These are phyloP conservation scores for Panaeolus cyanescens DNA, from an alignment of 768 basidiomycete genomes.

Conservation along the genomic window DNA sequence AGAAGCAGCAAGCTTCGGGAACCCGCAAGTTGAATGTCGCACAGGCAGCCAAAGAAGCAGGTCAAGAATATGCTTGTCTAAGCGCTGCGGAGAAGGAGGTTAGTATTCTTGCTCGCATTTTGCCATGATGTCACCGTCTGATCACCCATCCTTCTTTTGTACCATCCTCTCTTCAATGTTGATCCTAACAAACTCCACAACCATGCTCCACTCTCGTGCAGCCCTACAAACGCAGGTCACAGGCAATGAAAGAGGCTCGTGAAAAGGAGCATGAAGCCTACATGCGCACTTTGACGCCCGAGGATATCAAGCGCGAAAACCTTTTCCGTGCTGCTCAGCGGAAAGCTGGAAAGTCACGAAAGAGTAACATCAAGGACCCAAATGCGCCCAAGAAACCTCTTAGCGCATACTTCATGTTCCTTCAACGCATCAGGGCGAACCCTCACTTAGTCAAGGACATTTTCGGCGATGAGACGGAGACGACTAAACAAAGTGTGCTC, in stretches of 20 bases:
- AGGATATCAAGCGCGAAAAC: slow-evolving; percentile 95
- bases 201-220: slow-evolving; percentile 33
- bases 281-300: slow-evolving; percentile 87
- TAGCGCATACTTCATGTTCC: slow-evolving; percentile 93
- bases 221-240: slow-evolving; percentile 86
- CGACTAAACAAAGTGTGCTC: slow-evolving; percentile 91
- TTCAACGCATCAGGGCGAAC: slow-evolving; percentile 86
- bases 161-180: slow-evolving; percentile 14
- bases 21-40: slow-evolving; percentile 91
- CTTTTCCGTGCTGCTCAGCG: slow-evolving; percentile 88
- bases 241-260: slow-evolving; percentile 81
- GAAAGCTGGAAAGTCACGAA: slow-evolving; percentile 89
- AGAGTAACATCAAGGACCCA: slow-evolving; percentile 95
- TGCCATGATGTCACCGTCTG: slow-evolving; percentile 32
- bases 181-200: slow-evolving; percentile 1
- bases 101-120: slow-evolving; percentile 23
- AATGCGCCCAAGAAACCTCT: slow-evolving; percentile 97
- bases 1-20: slow-evolving; percentile 77
- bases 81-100: slow-evolving; percentile 85
- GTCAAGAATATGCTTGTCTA: slow-evolving; percentile 83
- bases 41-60: slow-evolving; percentile 93
- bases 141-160: slow-evolving; percentile 12
- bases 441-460: slow-evolving; percentile 73
- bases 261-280: slow-evolving; percentile 83
- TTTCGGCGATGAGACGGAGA: slow-evolving; percentile 90